Base-by-base conservation (phyloP, 257 asterid genomes). In the Paraleonurus japonicus region DNA sequence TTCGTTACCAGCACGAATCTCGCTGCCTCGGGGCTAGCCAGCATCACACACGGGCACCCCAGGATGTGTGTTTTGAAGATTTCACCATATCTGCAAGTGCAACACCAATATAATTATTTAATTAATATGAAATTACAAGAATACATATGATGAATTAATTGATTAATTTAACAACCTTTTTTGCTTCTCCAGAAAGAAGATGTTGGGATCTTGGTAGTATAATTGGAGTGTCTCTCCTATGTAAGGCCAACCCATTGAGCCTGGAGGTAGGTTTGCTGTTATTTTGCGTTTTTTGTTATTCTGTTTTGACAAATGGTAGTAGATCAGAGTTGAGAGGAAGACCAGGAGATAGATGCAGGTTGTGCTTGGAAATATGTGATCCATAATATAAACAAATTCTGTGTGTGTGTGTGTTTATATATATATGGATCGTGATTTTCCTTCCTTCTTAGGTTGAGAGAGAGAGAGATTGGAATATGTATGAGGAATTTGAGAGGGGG, bases 181-280 rank as follows among this genome's bases (percentile, higher is more conserved):
- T 50, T 81, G 90, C 75, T 82, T 91, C 59, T 79, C 65, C 1
- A 82, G 70, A 50, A 91, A 87, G 90, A 89, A 89, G 72, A 71
- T 27, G 75, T 84, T 81, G 26, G 97, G 95, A 61, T 82, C 86
- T 53, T 89, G 87, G 73, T 90, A 85, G 71, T 92, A 92, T 19
- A 92, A 60, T 7, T 87, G 93, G 50, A 89, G 90, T 5, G 97
- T 92, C 22, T 92, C 92, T 27, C 97, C 97, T 0, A 87, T 12
- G 75, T 69, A 86, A 70, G 95, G 89, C 90, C 85, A 89, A 1
- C 97, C 96, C 95, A 87, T 83, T 47, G 97, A 86, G 9, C 97
- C 97, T 2, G 97, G 96, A 1, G 95, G 97, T 24, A 88, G 19
- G 58, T 70, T 70, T 2, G 75, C 45, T 43, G 19, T 68, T 41